Conservation (phyloP, 805 yeast species). For the Hemisphaericaspora nanyangensis region DNA sequence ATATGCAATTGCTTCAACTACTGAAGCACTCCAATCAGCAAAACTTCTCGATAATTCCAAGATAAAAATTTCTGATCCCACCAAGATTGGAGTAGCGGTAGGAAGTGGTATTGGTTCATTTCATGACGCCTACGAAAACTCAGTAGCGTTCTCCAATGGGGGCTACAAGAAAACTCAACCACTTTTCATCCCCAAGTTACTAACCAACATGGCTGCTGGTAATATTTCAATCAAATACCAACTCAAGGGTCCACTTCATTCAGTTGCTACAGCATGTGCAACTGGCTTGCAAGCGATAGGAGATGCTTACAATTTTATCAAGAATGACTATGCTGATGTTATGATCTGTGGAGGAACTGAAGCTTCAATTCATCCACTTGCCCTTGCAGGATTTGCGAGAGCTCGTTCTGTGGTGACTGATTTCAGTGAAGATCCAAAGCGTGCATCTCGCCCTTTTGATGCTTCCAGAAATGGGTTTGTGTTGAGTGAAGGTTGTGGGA, state of each 20-base stretch:
- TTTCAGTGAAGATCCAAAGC: conserved; percentile 56
- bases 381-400: conserved; percentile 87
- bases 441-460: conserved; percentile 89
- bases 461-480: conserved; percentile 78
- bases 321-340: conserved; percentile 75
- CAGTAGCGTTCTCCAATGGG: conserved; percentile 43
- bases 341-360: conserved; percentile 96
- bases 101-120: conserved; percentile 94
- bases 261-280: conserved; percentile 94
- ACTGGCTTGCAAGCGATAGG: conserved; percentile 94
- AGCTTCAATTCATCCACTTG: conserved; percentile 77
- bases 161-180: conserved; percentile 76
- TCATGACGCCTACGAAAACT: conserved; percentile 63
- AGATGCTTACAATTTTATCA: conserved; percentile 81
- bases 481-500: conserved; percentile 89
- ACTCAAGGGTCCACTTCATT: conserved; percentile 79
- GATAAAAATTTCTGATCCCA: conserved; percentile 12
- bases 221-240: conserved; percentile 77
- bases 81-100: conserved; percentile 67
- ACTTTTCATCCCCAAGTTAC: conserved; percentile 74
- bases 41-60: conserved; percentile 24
- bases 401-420: conserved; percentile 74
- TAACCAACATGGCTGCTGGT: conserved; percentile 94
- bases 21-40: conserved; percentile 75
- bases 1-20: conserved; percentile 71